Evolutionary conservation across 2,329 filamentous ascomycete species (phyloP).

Genomic region (Chalaropsis ovoidea): DNA sequence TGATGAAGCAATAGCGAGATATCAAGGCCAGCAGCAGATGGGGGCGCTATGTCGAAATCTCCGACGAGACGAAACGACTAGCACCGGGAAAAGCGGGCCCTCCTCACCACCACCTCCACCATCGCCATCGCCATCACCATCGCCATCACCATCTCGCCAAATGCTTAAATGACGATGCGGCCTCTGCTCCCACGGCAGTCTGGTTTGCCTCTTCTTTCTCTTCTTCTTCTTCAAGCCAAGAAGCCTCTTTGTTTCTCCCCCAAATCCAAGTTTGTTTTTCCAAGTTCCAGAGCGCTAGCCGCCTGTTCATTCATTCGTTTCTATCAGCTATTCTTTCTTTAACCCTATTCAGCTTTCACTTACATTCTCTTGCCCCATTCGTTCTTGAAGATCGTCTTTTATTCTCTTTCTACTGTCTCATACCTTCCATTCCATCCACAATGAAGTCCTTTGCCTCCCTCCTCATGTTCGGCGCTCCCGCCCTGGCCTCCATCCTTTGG

Average conservation of each 20-base stretch:
- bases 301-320: slow-evolving; percentile 24
- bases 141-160: background rate
- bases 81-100: background rate
- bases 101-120: background rate
- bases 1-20: slow-evolving; percentile 21
- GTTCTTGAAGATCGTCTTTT: slow-evolving; percentile 23
- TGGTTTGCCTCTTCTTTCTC: background rate
- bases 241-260: slow-evolving; percentile 8
- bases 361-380: slow-evolving; percentile 15
- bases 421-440: slow-evolving; percentile 20
- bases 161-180: slow-evolving; percentile 4
- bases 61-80: slow-evolving; percentile 17
- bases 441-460: slow-evolving; percentile 25
- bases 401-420: slow-evolving; percentile 21
- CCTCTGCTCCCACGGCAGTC: background rate
- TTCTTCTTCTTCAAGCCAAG: background rate
- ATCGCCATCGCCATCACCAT: background rate
- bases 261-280: slow-evolving; percentile 17
- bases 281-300: slow-evolving; percentile 23
- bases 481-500: slow-evolving; percentile 41
- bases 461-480: slow-evolving; percentile 19
- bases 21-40: background rate
- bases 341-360: too few relatives aligned
- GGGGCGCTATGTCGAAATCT: slow-evolving; percentile 9
- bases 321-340: background rate